Base-by-base conservation (phyloP, 768 basidiomycete species). In the Trametes gibbosa region DNA sequence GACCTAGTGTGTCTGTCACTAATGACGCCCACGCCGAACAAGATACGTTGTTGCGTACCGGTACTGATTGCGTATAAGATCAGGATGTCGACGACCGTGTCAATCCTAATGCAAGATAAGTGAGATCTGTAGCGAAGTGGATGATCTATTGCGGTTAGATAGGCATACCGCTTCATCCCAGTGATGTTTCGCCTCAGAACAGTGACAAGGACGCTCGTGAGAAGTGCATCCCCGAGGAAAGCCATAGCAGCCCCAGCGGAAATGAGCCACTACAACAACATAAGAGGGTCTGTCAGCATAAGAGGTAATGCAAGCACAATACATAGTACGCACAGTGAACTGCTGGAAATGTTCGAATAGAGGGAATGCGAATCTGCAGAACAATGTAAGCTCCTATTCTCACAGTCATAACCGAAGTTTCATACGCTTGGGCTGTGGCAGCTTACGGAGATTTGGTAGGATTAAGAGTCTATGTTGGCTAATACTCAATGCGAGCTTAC, bases 211-310 rank as follows among this genome's bases (percentile, higher is more conserved):
- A 50, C 40, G 47, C 55, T 17, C 3, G 55, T 29, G 13, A 56
- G 27, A 5, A 56, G 12, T 7, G 19, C 47, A 19, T 56, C 55
- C 10, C 47, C 55, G 9, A 42, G 16, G 8, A 40, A 39, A 23
- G 55, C 55, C 55, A 56, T 56, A 8, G 47, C 55, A 5, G 55
- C 55, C 17, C 55, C 55, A 2, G 45, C 55, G 14, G 55, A 56
- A 16, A 56, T 49, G 25, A 56, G 40, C 55, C 55, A 56, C 55
- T 56, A 17, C n/a, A 13, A 40, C 7, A 21, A 2, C 3, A 24
- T 16, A n/a, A n/a, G n/a, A n/a, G n/a, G n/a, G n/a, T n/a, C n/a
- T n/a, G n/a, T n/a, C n/a, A n/a, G n/a, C n/a, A n/a, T n/a, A n/a
- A n/a, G n/a, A n/a, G n/a, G n/a, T n/a, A n/a, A n/a, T n/a, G n/a